These are phyloP conservation scores for Saururus chinensis DNA, from an alignment of 164 flowering plant genomes.

Conservation along the genomic window DNA sequence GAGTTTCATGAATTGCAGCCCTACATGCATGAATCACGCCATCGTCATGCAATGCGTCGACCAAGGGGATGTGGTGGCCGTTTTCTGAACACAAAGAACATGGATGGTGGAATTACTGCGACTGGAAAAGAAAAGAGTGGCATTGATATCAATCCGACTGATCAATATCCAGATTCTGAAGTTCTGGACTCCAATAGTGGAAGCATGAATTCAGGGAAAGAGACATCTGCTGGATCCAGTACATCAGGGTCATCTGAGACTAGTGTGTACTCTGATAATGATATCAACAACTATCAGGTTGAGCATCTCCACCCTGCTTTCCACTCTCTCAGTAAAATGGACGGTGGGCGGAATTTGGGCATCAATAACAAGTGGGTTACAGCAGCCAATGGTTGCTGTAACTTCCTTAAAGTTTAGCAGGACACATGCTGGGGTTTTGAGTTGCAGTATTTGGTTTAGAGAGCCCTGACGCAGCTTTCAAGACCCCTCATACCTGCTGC, in stretches of 20 bases:
- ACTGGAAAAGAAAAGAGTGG: constrained; percentile 8
- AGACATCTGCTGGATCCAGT: constrained; percentile 22
- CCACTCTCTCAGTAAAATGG: constrained; percentile 28
- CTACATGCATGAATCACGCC: constrained; percentile 81
- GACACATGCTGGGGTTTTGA: constrained; percentile 13
- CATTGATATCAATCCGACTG: constrained; percentile 12
- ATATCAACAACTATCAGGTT: constrained; percentile 22
- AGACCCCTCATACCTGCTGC: constrained; percentile 21
- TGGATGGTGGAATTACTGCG: constrained; percentile 15
- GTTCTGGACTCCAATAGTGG: constrained; percentile 45
- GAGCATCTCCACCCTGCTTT: constrained; percentile 29
- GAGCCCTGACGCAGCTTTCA: constrained; percentile 2
- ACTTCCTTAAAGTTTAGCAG: constrained; percentile 39
- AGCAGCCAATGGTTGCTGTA: constrained; percentile 44
- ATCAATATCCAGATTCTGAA: constrained; percentile 53
- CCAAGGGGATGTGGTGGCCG: constrained; percentile 89
- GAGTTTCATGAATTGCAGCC: constrained; percentile 32
- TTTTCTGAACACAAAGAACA: constrained; percentile 55
- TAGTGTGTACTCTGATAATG: constrained; percentile 39
- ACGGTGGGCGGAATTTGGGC: constrained; percentile 22
- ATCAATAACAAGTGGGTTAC: constrained; percentile 49
- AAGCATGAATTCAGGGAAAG: constrained; percentile 36
- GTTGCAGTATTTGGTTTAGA: constrained; percentile 2
- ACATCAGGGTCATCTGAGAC: constrained; percentile 54
- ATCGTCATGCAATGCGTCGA: constrained; percentile 86